Percentiles rank a stretch among this genome's conserved stretches.
phyloP scores from a whole-genome alignment of 306 rosid species.

The Myrica gale region DNA sequence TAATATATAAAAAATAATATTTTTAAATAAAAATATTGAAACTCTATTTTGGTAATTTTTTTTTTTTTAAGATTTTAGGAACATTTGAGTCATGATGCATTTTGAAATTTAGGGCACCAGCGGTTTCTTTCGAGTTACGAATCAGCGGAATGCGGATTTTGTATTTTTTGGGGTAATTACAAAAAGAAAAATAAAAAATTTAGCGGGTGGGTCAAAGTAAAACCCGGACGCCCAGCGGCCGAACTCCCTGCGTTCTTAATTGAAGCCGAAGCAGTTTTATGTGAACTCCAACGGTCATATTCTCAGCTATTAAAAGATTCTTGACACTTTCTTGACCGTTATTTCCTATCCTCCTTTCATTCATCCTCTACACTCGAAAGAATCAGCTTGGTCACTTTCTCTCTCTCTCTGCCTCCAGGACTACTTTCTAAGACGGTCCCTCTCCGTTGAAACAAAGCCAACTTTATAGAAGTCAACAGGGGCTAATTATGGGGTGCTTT shows the following conservation, averaged over 20 bases:
- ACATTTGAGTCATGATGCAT: no score
- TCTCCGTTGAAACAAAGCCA: slow-evolving; percentile 26
- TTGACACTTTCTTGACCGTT: slow-evolving; percentile 33
- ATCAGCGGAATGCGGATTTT: no score
- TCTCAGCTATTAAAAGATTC: slow-evolving; percentile 28
- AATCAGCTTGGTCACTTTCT: background rate
- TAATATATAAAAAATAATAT: no score
- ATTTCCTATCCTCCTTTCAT: background rate
- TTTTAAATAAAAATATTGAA: no score
- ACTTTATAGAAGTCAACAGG: slow-evolving; percentile 29
- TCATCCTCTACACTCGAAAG: background rate
- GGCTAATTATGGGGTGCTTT: slow-evolving; percentile 60
- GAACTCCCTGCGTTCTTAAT: background rate
- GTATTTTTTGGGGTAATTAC: no score
- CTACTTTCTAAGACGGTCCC: background rate
- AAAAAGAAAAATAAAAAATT: no score
- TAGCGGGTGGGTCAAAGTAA: no score
- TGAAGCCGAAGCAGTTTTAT: background rate
- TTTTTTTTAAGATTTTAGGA: no score
- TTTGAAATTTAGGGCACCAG: no score
- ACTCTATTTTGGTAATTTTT: no score
- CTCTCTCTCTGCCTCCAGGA: background rate
- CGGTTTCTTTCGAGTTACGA: no score
- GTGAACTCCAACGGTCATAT: slow-evolving; percentile 45
- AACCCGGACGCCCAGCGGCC: no score